Base-by-base conservation (phyloP, 2,329 filamentous ascomycete species). In the Calonectria hawksworthii region DNA sequence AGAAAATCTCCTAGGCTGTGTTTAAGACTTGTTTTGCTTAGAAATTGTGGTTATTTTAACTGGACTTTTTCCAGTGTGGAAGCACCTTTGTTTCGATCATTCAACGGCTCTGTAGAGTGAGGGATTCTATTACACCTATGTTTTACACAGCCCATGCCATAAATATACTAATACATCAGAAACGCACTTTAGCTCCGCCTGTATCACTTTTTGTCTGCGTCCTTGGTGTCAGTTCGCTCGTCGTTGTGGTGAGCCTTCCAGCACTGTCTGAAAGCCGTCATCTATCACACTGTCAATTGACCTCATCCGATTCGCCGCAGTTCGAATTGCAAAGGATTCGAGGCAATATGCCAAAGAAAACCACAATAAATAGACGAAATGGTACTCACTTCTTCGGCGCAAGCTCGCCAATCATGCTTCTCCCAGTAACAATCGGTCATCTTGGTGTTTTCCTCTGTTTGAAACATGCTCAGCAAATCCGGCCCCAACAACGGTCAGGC, bases 361-460 rank as follows among this genome's bases (percentile, higher is more conserved):
- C 11, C 11, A 23, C 9, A 13, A 38, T 23, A 51, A 16, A 26
- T 2, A 2, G 30, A 30, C 34, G n/a, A 28, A 14, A 11, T 0
- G 1, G 4, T n/a, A 87, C 94, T 88, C 85, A 98, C 96, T 92
- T 99, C 96, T 78, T 92, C 89, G 83, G 94, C 94, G 86, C 97
- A 99, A 73, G 90, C 89, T 80, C 97, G 90, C 96, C 97, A 99
- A 84, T 99, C 97, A 84, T 96, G 98, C 90, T 96, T 98, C 70
- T 96, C 95, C 83, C 92, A 98, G 85, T 98, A 98, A 86, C 97
- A 99, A 84, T 99, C 95, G 44, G 96, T 98, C 93, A 99, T 91
- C 82, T 93, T 96, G 69, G 91, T 88, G 82, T 99, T 98, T 83
- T 99, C 96, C 28, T 92, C 96, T 98, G 78, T 30, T 30, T 41